Evolutionary conservation across 225 moss, liverwort and hornwort species (phyloP), one percentile per base, ranked within the genome.

Genomic region (Pleurozium schreberi): DNA sequence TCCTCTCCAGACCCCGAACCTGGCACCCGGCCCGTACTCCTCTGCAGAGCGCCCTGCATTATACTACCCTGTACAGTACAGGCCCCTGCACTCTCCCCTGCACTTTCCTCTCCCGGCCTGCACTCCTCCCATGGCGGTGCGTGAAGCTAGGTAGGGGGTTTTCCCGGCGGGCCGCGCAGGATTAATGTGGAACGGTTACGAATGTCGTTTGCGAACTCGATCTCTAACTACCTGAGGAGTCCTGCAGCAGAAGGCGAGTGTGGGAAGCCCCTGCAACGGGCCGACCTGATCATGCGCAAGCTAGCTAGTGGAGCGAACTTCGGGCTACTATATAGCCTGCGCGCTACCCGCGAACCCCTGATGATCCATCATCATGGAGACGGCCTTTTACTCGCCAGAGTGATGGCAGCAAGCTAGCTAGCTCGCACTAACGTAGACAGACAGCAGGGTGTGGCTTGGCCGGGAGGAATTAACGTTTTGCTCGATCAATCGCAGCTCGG

Each of bases 181-280:
- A 87, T 83, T 87, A 87, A 82, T 83, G 84, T 33, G 83, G 79
- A 61, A 80, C 83, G 83, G 90, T 92, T 88, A 88, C 83, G 85
- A 86, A 90, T 81, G 69, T 73, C 71, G 84, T 57, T 75, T 49
- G 64, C 42, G 55, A 79, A 38, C 75, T 86, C 52, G 61, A 66
- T 79, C 86, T 45, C 92, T 88, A 92, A 92, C 90, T 74, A 92
- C 88, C 88, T 82, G 55, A 68, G 68, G 42, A 69, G 53, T 31
- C 67, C 69, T 67, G 84, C n/a, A 38, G 47, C 80, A 76, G 57
- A 73, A 82, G 91, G 52, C 59, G 33, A 52, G 81, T 86, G 85
- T 28, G 88, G 77, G 67, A 84, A 68, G 53, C 84, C 66, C 68
- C 40, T 67, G 53, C 53, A 68, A 40, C 84, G 21, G 45, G 86